Evolutionary conservation across 2,329 filamentous ascomycete genomes (phyloP).

Genomic region (Knufia fluminis): DNA sequence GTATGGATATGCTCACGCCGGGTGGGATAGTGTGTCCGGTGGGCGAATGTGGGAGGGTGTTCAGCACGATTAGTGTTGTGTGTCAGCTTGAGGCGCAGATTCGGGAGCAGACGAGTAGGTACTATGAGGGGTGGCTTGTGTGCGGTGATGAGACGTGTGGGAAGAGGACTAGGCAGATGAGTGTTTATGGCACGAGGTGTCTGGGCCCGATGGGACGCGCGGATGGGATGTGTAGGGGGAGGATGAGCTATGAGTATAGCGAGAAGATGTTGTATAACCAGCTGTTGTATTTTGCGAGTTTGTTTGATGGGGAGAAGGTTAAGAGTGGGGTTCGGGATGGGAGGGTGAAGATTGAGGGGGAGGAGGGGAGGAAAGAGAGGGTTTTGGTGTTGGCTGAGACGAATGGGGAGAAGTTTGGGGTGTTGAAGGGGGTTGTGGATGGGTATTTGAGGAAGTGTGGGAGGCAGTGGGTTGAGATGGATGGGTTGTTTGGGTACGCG

Average conservation of each 20-base stretch:
- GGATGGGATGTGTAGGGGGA: conserved; percentile 64
- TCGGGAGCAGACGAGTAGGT: conserved; percentile 64
- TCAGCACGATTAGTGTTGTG: conserved; percentile 65
- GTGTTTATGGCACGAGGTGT: conserved; percentile 83
- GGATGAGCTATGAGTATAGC: conserved; percentile 77
- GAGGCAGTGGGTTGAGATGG: conserved; percentile 89
- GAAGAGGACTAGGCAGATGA: conserved; percentile 80
- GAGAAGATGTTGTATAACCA: conserved; percentile 95
- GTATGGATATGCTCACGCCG: conserved; percentile 55
- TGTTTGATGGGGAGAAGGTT: conserved; percentile 87
- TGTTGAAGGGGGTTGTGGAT: conserved; percentile 67
- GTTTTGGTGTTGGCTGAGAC: conserved; percentile 66
- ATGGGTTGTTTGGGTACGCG: conserved; percentile 64
- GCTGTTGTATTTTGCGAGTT: conserved; percentile 70
- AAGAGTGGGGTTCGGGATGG: conserved; percentile 43
- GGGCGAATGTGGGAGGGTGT: conserved; percentile 51
- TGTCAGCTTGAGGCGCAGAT: conserved; percentile 83
- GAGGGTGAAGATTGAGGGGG: conserved; percentile 30
- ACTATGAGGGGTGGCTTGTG: conserved; percentile 86
- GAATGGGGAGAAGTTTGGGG: conserved; percentile 70
- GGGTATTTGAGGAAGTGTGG: conserved; percentile 83
- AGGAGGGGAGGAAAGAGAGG: conserved; percentile 52
- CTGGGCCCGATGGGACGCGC: conserved; percentile 79
- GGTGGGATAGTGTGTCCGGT: conserved; percentile 65
- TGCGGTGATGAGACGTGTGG: conserved; percentile 86